phyloP scores from a whole-genome alignment of 1,139 yeast genomes.

The Blastobotrys capitulatus region DNA sequence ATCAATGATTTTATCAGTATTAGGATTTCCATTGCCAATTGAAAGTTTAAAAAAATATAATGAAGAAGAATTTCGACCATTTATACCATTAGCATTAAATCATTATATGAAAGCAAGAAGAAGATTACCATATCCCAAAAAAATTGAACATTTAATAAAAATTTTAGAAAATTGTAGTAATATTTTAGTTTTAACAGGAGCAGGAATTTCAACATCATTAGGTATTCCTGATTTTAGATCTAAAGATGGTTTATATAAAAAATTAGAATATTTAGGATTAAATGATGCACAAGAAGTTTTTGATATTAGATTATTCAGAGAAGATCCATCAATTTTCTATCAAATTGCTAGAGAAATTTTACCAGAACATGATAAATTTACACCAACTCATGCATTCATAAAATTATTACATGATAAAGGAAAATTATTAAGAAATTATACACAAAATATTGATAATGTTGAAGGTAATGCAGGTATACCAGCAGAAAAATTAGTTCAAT shows the following conservation, averaged over 20 bases:
- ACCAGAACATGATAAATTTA: constrained; percentile 56
- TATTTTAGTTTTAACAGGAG: constrained; percentile 84
- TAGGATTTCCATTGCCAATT: constrained; percentile 34
- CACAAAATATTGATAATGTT: constrained; percentile 91
- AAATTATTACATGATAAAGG: constrained; percentile 68
- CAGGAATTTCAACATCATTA: constrained; percentile 88
- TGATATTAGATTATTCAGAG: constrained; percentile 63
- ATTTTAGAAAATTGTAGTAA: constrained; percentile 52
- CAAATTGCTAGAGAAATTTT: constrained; percentile 82
- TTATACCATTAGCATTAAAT: constrained; percentile 30
- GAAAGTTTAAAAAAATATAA: constrained; percentile 23
- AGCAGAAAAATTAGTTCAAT: constrained; percentile 71
- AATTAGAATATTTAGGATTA: constrained; percentile 63
- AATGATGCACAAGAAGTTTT: constrained; percentile 95
- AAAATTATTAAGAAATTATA: constrained; percentile 78
- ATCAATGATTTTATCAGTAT: constrained; percentile 35
- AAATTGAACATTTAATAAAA: constrained; percentile 55
- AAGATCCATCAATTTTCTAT: constrained; percentile 80
- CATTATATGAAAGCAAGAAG: constrained; percentile 28
- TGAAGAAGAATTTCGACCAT: constrained; percentile 23
- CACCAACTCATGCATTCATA: constrained; percentile 86
- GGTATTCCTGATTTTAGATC: constrained; percentile 97
- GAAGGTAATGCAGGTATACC: constrained; percentile 80
- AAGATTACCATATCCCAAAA: constrained; percentile 32
- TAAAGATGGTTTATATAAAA: constrained; percentile 76